Conservation (phyloP, 2,329 filamentous ascomycete genomes). For the Hypomyces rosellus region DNA sequence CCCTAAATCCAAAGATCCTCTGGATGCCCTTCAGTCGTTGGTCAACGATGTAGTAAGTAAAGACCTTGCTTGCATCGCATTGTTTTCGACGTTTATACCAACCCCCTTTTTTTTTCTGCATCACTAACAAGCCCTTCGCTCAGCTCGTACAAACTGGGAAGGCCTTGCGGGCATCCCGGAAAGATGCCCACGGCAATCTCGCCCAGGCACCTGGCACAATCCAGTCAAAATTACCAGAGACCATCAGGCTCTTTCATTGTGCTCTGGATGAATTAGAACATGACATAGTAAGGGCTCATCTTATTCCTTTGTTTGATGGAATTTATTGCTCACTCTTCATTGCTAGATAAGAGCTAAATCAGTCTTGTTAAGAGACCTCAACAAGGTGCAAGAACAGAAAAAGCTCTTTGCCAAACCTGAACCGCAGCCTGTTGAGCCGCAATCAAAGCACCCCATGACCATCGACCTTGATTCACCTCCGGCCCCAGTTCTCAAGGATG, state of each 20-base stretch:
- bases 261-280: conserved; percentile 51
- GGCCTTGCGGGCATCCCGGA: conserved; percentile 43
- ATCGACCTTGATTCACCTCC: conserved; percentile 34
- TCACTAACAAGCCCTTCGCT: conserved; percentile 7
- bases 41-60: conserved; percentile 49
- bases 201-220: conserved; percentile 25
- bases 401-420: conserved; percentile 12
- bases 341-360: conserved; percentile 44
- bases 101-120: background rate
- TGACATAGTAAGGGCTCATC: conserved; percentile 44
- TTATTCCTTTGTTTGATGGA: too few species aligned
- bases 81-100: background rate
- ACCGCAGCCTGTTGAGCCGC: conserved; percentile 27
- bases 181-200: conserved; percentile 37
- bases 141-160: conserved; percentile 54
- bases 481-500: conserved; percentile 19
- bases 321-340: background rate
- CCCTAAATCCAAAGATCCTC: conserved; percentile 28
- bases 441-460: conserved; percentile 29
- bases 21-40: conserved; percentile 45
- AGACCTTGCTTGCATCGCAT: background rate
- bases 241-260: conserved; percentile 43
- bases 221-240: conserved; percentile 40
- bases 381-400: conserved; percentile 28
- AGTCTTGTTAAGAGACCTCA: conserved; percentile 48